Conservation (phyloP, 2,329 filamentous ascomycete species). For the Trichoderma pleuroti region DNA sequence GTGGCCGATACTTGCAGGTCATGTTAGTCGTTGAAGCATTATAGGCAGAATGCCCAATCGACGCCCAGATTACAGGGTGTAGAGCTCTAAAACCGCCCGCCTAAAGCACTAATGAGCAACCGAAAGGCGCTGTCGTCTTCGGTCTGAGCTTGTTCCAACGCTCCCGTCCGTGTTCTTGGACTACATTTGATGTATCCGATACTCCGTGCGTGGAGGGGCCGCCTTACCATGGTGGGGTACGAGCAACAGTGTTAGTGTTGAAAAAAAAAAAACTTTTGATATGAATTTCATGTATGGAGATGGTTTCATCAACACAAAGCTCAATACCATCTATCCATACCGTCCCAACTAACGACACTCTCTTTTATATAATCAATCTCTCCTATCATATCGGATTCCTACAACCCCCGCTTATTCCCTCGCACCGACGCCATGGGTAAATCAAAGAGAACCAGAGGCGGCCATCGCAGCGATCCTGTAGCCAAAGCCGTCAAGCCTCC, state of each 20-base stretch:
- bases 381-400: neutral
- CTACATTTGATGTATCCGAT: neutral
- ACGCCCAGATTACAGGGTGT: neutral
- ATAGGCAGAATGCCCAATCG: neutral
- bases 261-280: constrained; percentile 6
- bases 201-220: neutral
- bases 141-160: neutral
- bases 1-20: neutral
- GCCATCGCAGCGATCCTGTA: constrained; percentile 53
- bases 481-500: constrained; percentile 58
- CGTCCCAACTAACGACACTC: neutral
- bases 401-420: neutral
- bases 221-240: constrained; percentile 19
- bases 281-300: neutral
- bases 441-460: constrained; percentile 52
- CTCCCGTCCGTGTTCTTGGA: neutral
- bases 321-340: neutral
- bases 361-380: neutral
- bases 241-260: neutral
- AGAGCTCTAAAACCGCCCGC: neutral
- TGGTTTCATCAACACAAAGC: neutral
- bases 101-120: neutral
- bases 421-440: constrained; percentile 51
- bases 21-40: neutral
- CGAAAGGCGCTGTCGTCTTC: neutral